Conservation (phyloP, 768 basidiomycete species). For the Zangia roseola region DNA sequence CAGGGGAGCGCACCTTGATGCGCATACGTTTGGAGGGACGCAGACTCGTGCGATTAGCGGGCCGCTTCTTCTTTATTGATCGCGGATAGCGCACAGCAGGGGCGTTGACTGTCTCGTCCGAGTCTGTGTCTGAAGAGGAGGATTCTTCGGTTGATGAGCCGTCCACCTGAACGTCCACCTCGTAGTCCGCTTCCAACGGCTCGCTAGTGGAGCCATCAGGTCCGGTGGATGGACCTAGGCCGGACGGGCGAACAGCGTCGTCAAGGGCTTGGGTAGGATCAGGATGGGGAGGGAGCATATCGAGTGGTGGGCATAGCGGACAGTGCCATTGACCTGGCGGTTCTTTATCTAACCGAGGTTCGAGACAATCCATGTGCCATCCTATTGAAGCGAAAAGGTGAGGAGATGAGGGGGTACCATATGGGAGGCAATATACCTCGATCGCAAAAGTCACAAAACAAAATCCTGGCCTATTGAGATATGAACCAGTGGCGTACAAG, state of each 20-base stretch:
- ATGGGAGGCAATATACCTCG: slow-evolving; percentile 51
- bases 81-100: slow-evolving; percentile 11
- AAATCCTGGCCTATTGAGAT: slow-evolving; percentile 58
- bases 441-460: slow-evolving; percentile 95
- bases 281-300: slow-evolving; percentile 9
- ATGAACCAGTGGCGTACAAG: slow-evolving; percentile 21
- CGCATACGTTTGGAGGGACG: slow-evolving; percentile 48
- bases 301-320: slow-evolving; percentile 52
- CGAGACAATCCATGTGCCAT: slow-evolving; percentile 82
- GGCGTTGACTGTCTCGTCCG: slow-evolving; percentile 22
- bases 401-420: slow-evolving; percentile 3
- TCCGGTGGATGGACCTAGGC: slow-evolving; percentile 14
- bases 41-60: slow-evolving; percentile 26
- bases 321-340: slow-evolving; percentile 83
- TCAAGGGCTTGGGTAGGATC: slow-evolving; percentile 22
- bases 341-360: slow-evolving; percentile 64
- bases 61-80: slow-evolving; percentile 30
- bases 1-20: slow-evolving; percentile 36
- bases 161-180: slow-evolving; percentile 36
- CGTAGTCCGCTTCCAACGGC: slow-evolving; percentile 22
- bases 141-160: slow-evolving; percentile 34
- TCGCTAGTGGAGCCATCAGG: slow-evolving; percentile 32
- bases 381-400: slow-evolving; percentile 39
- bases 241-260: slow-evolving; percentile 43
- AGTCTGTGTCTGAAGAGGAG: slow-evolving; percentile 31